phyloP scores from a whole-genome alignment of 2,329 filamentous ascomycete genomes.

The Aspergillus costaricaensis region DNA sequence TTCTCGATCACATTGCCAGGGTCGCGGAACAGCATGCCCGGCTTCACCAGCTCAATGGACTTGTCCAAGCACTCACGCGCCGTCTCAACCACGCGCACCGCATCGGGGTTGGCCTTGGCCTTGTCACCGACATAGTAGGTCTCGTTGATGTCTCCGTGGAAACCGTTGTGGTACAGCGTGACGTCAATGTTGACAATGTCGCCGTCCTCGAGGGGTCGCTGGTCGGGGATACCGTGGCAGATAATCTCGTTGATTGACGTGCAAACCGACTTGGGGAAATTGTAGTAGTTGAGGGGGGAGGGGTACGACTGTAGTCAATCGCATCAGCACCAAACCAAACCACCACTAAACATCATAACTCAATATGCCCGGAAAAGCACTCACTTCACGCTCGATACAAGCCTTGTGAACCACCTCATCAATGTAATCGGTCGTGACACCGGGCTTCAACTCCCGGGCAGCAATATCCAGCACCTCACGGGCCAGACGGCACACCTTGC shows the following conservation, averaged over 20 bases:
- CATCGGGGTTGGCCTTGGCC: conserved; percentile 78
- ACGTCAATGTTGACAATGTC: conserved; percentile 98
- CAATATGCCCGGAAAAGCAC: conserved; percentile 33
- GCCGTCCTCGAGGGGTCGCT: conserved; percentile 81
- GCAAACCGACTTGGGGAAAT: conserved; percentile 97
- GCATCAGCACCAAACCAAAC: conserved; percentile 14
- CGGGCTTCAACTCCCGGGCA: conserved; percentile 79
- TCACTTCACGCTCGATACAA: conserved; percentile 86
- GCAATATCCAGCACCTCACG: conserved; percentile 93
- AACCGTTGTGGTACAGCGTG: conserved; percentile 89
- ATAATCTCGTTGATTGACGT: conserved; percentile 97
- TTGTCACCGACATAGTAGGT: conserved; percentile 97
- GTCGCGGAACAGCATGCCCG: conserved; percentile 87
- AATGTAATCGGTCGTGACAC: conserved; percentile 92
- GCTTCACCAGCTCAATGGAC: conserved; percentile 88
- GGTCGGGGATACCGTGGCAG: conserved; percentile 96
- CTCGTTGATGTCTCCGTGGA: conserved; percentile 96
- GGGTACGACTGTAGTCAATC: conserved; percentile 73
- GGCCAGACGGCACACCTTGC: conserved; percentile 82
- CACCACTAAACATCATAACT: too few relatives aligned
- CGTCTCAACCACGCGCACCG: conserved; percentile 86
- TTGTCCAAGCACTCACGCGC: conserved; percentile 87
- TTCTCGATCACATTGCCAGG: conserved; percentile 96
- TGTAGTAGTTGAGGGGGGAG: conserved; percentile 89
- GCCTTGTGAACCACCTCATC: conserved; percentile 95